These are phyloP conservation scores for Populus alba DNA, from an alignment of 345 rosid species.

Conservation along the genomic window DNA sequence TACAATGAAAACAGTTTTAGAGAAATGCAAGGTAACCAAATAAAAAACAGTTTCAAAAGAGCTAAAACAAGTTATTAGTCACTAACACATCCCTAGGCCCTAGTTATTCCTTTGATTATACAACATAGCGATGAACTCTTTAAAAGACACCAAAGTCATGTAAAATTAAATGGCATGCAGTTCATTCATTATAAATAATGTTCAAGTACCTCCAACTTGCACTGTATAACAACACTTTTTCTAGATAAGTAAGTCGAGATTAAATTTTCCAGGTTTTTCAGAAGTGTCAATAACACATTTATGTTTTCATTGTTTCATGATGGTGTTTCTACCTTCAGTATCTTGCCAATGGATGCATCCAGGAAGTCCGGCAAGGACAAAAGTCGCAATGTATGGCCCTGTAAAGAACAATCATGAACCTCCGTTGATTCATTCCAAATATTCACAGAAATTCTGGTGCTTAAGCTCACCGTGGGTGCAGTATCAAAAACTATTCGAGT, in stretches of 20 bases:
- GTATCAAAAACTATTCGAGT: conserved; percentile 95
- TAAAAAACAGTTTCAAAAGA: background rate
- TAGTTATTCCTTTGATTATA: background rate
- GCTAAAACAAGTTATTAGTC: background rate
- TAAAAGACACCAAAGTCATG: background rate
- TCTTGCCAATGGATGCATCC: conserved; percentile 96
- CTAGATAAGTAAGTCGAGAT: background rate
- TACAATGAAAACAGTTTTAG: background rate
- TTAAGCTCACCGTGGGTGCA: conserved; percentile 84
- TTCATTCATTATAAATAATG: background rate
- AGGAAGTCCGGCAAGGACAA: conserved; percentile 92
- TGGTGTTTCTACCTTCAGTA: conserved; percentile 61
- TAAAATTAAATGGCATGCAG: background rate
- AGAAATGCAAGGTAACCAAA: background rate
- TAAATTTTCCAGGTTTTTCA: background rate
- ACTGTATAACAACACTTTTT: background rate
- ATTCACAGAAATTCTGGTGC: background rate
- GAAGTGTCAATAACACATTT: background rate
- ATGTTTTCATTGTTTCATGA: background rate
- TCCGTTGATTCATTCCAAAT: conserved; percentile 6
- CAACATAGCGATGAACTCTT: background rate
- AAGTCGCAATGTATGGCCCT: conserved; percentile 93
- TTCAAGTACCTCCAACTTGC: background rate
- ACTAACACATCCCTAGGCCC: background rate
- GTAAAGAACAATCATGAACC: conserved; percentile 20